phyloP scores from a whole-genome alignment of 306 rosid species.

The Echinosophora koreensis region DNA sequence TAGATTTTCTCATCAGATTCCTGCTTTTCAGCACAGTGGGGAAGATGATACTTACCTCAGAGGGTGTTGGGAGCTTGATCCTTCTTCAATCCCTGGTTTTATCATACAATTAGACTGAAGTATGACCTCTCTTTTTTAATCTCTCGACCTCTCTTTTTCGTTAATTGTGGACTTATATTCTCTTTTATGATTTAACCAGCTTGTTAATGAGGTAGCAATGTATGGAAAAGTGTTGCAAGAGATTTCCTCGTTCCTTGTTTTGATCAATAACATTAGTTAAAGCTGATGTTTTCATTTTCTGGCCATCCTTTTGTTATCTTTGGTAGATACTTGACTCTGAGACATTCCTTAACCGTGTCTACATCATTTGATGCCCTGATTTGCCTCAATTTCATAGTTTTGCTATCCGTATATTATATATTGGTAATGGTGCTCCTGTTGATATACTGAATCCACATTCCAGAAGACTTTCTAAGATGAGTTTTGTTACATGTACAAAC shows the following conservation, averaged over 20 bases:
- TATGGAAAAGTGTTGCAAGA: slow-evolving; percentile 22
- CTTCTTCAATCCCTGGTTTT: slow-evolving; percentile 55
- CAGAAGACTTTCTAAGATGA: no score
- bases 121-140: not conserved
- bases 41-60: slow-evolving; percentile 49
- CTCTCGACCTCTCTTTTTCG: not conserved
- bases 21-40: slow-evolving; percentile 57
- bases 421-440: not conserved
- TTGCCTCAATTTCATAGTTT: not conserved
- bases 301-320: not conserved
- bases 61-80: slow-evolving; percentile 82
- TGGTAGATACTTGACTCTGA: not conserved
- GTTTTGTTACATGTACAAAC: no score
- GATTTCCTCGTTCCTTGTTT: slow-evolving; percentile 13
- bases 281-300: slow-evolving; percentile 1
- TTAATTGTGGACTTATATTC: slow-evolving; percentile 31
- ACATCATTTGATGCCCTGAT: not conserved
- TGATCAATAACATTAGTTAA: not conserved
- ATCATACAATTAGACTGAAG: slow-evolving; percentile 43
- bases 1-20: slow-evolving; percentile 74
- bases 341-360: slow-evolving; percentile 28
- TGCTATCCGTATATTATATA: not conserved
- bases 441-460: not conserved
- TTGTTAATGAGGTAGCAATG: slow-evolving; percentile 25
- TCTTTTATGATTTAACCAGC: slow-evolving; percentile 35